Conservation (phyloP, 352 stramenopile genomes). For the Pythium apleroticum region DNA sequence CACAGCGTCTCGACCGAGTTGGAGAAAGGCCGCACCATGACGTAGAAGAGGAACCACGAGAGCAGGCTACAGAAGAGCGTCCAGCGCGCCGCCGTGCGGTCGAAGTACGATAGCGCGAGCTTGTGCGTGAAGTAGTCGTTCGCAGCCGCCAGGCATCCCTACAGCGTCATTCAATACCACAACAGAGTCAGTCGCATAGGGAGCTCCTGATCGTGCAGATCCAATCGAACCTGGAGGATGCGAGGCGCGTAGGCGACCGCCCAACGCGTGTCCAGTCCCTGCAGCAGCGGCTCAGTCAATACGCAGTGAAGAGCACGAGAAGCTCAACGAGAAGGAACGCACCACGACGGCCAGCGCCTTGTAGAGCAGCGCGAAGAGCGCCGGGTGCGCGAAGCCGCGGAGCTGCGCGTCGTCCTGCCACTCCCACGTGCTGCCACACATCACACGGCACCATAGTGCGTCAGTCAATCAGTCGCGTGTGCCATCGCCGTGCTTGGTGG, state of each 20-base stretch:
- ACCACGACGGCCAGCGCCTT: constrained; percentile 70
- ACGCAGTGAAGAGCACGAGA: neutral
- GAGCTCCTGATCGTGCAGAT: neutral
- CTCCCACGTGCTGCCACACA: constrained; percentile 73
- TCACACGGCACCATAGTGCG: too few relatives aligned
- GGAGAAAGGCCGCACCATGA: constrained; percentile 83
- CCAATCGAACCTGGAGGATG: constrained; percentile 51
- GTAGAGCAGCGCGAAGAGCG: constrained; percentile 78
- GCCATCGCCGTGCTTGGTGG: too few relatives aligned
- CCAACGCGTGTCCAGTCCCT: constrained; percentile 84
- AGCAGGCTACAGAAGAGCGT: constrained; percentile 71
- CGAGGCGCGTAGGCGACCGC: constrained; percentile 76
- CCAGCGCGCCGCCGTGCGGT: constrained; percentile 63
- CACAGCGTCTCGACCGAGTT: constrained; percentile 85
- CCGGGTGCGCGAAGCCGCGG: constrained; percentile 76
- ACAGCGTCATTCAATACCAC: neutral
- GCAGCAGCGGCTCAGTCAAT: neutral
- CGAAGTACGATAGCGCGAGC: constrained; percentile 62
- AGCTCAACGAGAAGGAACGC: neutral
- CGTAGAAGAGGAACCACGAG: constrained; percentile 88
- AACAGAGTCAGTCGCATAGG: neutral
- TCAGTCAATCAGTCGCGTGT: too few relatives aligned
- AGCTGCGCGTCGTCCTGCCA: constrained; percentile 73
- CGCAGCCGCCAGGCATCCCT: constrained; percentile 58
- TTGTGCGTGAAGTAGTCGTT: constrained; percentile 82